Percentiles rank a stretch among this genome's conserved stretches.
Conservation (phyloP, 352 stramenopile genomes). For the Globisporangium cederbergense region DNA sequence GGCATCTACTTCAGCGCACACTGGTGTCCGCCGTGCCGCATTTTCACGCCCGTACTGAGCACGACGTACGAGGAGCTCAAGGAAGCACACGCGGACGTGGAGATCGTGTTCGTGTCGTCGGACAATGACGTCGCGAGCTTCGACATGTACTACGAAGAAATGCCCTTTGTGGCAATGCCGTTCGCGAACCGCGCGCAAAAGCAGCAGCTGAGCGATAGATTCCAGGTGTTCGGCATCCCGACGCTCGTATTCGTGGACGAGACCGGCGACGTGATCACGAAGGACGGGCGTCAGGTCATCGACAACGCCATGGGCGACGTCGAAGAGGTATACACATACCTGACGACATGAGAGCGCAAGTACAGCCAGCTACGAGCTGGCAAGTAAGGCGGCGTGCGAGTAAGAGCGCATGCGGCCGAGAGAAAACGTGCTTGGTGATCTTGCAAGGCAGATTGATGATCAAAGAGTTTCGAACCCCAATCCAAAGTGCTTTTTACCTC, state of each 20-base stretch:
- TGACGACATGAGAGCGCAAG: conserved; percentile 10
- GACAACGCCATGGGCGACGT: conserved; percentile 43
- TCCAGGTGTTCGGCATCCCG: conserved; percentile 75
- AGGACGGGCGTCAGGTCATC: conserved; percentile 66
- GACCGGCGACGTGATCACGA: conserved; percentile 75
- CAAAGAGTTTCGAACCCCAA: neutral
- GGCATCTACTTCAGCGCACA: conserved; percentile 73
- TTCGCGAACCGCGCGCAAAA: conserved; percentile 57
- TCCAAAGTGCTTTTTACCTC: too few species aligned
- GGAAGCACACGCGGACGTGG: conserved; percentile 39
- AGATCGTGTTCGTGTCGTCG: conserved; percentile 63
- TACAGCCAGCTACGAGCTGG: too few species aligned
- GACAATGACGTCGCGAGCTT: conserved; percentile 42
- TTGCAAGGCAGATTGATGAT: neutral
- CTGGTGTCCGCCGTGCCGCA: conserved; percentile 34
- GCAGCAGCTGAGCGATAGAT: conserved; percentile 59
- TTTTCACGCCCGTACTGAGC: conserved; percentile 75
- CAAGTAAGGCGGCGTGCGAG: neutral
- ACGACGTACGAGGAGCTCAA: conserved; percentile 58
- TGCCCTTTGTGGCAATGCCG: conserved; percentile 81
- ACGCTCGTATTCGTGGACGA: conserved; percentile 80
- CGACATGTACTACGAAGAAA: conserved; percentile 68
- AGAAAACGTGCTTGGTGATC: neutral
- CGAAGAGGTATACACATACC: conserved; percentile 14
- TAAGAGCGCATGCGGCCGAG: neutral